Conservation (phyloP, 75 land plant species). For the Azolla pinnata region DNA sequence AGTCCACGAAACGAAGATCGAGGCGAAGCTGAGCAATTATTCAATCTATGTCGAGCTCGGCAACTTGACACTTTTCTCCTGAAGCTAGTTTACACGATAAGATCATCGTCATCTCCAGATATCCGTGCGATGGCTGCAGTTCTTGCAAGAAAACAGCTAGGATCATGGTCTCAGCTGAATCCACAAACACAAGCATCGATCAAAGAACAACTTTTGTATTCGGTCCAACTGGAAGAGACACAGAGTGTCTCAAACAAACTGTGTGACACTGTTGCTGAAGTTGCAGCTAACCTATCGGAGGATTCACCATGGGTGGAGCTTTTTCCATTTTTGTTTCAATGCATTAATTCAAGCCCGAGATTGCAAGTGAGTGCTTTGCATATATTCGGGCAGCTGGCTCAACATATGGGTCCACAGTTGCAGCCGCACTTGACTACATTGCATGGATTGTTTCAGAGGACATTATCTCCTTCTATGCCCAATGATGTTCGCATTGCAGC, state of each 20-base stretch:
- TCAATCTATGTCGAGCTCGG: conserved; percentile 51
- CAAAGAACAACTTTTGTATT: conserved; percentile 14
- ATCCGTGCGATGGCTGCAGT: conserved; percentile 75
- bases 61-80: conserved; percentile 63
- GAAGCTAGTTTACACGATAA: conserved; percentile 57
- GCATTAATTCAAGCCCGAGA: conserved; percentile 10
- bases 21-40: conserved; percentile 64
- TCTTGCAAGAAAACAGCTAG: conserved; percentile 60
- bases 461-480: conserved; percentile 15
- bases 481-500: conserved; percentile 19
- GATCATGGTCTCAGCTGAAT: conserved; percentile 13
- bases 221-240: conserved; percentile 20
- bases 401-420: conserved; percentile 27
- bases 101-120: conserved; percentile 45
- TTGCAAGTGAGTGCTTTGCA: conserved; percentile 22
- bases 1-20: conserved; percentile 70
- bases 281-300: conserved; percentile 19
- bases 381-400: conserved; percentile 24
- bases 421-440: conserved; percentile 14
- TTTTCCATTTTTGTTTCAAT: conserved; percentile 20
- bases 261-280: conserved; percentile 29
- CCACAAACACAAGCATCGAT: conserved; percentile 11
- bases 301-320: conserved; percentile 20
- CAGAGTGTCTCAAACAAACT: conserved; percentile 18
- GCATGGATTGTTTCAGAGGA: conserved; percentile 23